Conservation (phyloP, 768 basidiomycete genomes). For the Tephrocybe sp. region DNA sequence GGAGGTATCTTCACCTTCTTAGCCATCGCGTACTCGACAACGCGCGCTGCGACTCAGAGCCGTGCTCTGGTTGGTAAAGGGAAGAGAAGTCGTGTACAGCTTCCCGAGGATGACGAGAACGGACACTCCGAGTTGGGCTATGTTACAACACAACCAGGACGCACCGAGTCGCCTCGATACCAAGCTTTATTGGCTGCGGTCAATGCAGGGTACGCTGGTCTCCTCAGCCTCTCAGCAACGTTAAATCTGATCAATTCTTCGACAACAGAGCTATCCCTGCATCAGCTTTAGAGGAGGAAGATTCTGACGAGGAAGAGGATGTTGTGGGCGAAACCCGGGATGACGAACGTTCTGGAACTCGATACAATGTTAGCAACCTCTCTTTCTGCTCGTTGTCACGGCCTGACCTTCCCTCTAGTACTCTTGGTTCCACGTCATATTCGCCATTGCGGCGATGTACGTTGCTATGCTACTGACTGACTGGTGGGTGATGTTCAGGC, state of each 20-base stretch:
- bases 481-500: constrained; percentile 60
- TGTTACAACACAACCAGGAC: constrained; percentile 81
- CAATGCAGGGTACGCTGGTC: constrained; percentile 78
- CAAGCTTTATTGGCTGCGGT: constrained; percentile 95
- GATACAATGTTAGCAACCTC: constrained; percentile 78
- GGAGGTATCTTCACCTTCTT: constrained; percentile 97
- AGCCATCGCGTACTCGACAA: constrained; percentile 97
- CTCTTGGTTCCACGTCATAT: constrained; percentile 98
- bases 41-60: constrained; percentile 93
- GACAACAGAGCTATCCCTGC: constrained; percentile 82
- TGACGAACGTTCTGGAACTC: constrained; percentile 90
- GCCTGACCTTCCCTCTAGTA: constrained; percentile 54
- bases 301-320: constrained; percentile 77
- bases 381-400: background rate
- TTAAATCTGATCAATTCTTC: background rate
- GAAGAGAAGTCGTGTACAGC: constrained; percentile 63
- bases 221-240: background rate
- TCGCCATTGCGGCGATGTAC: constrained; percentile 95
- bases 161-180: constrained; percentile 86
- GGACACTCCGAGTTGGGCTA: constrained; percentile 69
- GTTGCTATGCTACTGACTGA: constrained; percentile 96
- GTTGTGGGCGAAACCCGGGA: constrained; percentile 75
- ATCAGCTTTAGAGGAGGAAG: constrained; percentile 83
- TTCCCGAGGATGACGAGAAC: constrained; percentile 53
- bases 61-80: constrained; percentile 81